A percentile compares a stretch with the other conserved stretches of the same genome.
These are phyloP conservation scores for Dothiorella sarmentorum DNA, from an alignment of 2,329 filamentous ascomycete species.

Conservation along the genomic window DNA sequence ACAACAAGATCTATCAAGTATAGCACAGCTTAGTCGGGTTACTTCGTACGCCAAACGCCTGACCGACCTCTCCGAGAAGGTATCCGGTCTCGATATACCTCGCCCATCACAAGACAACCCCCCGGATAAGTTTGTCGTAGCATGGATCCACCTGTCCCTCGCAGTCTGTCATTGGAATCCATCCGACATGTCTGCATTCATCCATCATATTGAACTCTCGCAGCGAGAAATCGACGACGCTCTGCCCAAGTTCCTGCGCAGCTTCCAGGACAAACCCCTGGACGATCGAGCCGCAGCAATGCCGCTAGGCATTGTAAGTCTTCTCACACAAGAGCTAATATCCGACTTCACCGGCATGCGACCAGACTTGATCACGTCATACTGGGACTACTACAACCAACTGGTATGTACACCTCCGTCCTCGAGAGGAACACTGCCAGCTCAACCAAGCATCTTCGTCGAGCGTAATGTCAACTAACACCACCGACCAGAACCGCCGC, in stretches of 20 bases:
- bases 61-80: background rate
- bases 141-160: constrained; percentile 6
- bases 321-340: background rate
- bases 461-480: too few relatives aligned
- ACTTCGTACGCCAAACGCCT: background rate
- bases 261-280: background rate
- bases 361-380: background rate
- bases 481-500: background rate
- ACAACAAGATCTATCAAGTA: background rate
- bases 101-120: background rate
- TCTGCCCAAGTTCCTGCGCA: background rate
- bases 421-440: too few relatives aligned
- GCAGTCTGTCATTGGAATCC: constrained; percentile 3
- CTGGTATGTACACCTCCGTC: background rate
- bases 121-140: background rate
- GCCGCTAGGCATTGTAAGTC: background rate
- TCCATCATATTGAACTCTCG: background rate
- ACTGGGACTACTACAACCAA: constrained; percentile 1
- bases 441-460: too few relatives aligned
- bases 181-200: background rate
- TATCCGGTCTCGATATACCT: background rate
- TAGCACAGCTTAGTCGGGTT: background rate
- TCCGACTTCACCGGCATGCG: background rate
- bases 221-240: background rate
- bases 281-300: background rate